Evolutionary conservation across 495 filamentous ascomycete species (phyloP), one percentile per base, ranked within the genome.

Genomic region (Penicillium cataractarum): DNA sequence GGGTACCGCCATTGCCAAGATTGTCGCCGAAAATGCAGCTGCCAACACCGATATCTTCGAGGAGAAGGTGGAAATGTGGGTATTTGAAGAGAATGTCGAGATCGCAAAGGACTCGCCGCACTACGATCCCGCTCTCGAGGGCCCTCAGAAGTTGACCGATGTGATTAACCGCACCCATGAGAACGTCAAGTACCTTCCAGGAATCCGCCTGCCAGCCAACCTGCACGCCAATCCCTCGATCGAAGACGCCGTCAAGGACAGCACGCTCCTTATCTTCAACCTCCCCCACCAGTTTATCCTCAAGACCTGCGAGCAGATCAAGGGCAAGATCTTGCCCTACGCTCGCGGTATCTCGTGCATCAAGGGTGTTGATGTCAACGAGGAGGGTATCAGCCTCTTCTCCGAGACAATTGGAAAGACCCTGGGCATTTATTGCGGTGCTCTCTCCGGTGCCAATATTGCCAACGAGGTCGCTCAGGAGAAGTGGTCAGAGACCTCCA

Each of bases 201-300:
- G 83, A 59, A 90, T 99, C 71, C 67, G 81, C 39, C 85, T 99
- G n/a, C 96, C 96, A 0, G 66, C 78, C 54, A 98, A 97, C 76
- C 73, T 99, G 56, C 81, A 93, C 65, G 96, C 96, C 60, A 96
- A 96, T 75, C 92, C 96, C 24, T 93, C 92, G 6, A 76, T 98
- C 55, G 83, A 86, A 53, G 89, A 93, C 61, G 86, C 93, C 6
- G 93, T 94, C 66, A 85, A 87, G 70, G 88, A 85, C 71, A 87
- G 92, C 60, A 89, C 91, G 4, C 89, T 99, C 58, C 86, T 99
- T 42, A 83, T 99, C 67, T 99, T 99, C 84, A 97, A 97, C 79
- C 84, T 99, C 19, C 96, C 96, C 6, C 96, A 99, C 79, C 94
- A 99, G 74, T 99, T 99, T 78, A 97, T 99, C 71, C 84, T 85